Evolutionary conservation across 164 flowering plant genomes (phyloP).

Genomic region (Santalum album): DNA sequence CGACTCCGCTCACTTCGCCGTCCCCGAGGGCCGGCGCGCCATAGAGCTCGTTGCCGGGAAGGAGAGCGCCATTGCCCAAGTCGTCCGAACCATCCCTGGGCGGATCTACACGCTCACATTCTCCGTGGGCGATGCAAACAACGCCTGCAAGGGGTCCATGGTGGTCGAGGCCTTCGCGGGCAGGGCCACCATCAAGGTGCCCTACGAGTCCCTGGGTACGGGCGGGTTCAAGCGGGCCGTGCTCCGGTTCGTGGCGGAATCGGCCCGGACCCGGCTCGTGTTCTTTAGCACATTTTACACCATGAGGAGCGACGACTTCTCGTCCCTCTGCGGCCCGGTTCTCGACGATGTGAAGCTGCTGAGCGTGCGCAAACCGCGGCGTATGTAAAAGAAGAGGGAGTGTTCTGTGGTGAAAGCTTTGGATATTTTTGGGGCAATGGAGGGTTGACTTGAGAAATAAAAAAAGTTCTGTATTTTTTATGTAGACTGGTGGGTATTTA

Average conservation of each 20-base stretch:
- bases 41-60: conserved; percentile 69
- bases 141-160: conserved; percentile 66
- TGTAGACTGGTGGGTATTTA: too few species aligned
- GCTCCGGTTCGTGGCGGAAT: conserved; percentile 38
- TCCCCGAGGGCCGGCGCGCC: conserved; percentile 48
- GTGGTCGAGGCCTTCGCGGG: conserved; percentile 65
- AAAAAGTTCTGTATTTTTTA: too few species aligned
- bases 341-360: conserved; percentile 45
- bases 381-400: background rate
- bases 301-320: conserved; percentile 42
- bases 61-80: conserved; percentile 63
- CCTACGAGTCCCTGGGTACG: conserved; percentile 46
- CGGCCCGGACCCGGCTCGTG: conserved; percentile 33
- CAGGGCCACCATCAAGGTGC: conserved; percentile 35
- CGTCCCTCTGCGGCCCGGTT: conserved; percentile 58
- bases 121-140: conserved; percentile 59
- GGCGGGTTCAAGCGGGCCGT: conserved; percentile 49
- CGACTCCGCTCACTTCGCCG: conserved; percentile 50
- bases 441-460: too few species aligned
- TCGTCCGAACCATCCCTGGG: conserved; percentile 42
- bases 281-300: conserved; percentile 49
- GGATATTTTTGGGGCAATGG: too few species aligned
- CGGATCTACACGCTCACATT: conserved; percentile 39
- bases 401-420: too few species aligned
- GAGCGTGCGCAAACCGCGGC: conserved; percentile 24